A percentile compares a stretch with the other conserved stretches of the same genome.
Conservation (phyloP, 2,329 filamentous ascomycete species). For the Simplicillium sp. region DNA sequence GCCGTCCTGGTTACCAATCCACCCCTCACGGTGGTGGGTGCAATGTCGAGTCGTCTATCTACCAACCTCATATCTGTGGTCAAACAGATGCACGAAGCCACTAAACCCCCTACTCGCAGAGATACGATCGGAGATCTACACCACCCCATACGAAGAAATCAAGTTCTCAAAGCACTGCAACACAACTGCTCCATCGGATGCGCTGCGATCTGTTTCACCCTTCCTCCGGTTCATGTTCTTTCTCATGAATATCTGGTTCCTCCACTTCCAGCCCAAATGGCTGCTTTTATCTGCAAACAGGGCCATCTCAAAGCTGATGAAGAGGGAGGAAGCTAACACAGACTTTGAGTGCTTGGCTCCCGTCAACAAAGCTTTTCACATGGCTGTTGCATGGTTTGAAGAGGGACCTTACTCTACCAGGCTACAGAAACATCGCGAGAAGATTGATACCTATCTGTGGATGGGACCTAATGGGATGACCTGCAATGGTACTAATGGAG, state of each 20-base stretch:
- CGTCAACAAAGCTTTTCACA: conserved; percentile 2
- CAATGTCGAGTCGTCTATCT: conserved; percentile 1
- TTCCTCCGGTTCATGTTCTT: too few relatives aligned
- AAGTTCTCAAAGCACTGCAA: too few relatives aligned
- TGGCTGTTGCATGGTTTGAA: neutral
- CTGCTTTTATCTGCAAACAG: neutral
- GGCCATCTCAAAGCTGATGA: neutral
- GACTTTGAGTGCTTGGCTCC: conserved; percentile 1
- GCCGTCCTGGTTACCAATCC: neutral
- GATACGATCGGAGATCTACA: neutral
- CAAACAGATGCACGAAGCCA: neutral
- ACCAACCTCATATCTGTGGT: conserved; percentile 1
- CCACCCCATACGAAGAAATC: neutral
- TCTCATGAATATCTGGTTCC: too few relatives aligned
- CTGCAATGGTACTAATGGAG: conserved; percentile 60
- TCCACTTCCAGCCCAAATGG: too few relatives aligned
- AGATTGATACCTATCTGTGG: conserved; percentile 57
- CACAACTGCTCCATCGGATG: too few relatives aligned
- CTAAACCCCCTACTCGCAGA: neutral
- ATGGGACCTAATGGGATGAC: conserved; percentile 60
- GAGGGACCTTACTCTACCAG: neutral
- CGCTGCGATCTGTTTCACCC: too few relatives aligned
- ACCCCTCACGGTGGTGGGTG: conserved; percentile 1
- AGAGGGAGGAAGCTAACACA: neutral
- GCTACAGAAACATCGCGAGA: conserved; percentile 49